phyloP scores from a whole-genome alignment of 495 filamentous ascomycete genomes.

The Penicillium crystallinum region DNA sequence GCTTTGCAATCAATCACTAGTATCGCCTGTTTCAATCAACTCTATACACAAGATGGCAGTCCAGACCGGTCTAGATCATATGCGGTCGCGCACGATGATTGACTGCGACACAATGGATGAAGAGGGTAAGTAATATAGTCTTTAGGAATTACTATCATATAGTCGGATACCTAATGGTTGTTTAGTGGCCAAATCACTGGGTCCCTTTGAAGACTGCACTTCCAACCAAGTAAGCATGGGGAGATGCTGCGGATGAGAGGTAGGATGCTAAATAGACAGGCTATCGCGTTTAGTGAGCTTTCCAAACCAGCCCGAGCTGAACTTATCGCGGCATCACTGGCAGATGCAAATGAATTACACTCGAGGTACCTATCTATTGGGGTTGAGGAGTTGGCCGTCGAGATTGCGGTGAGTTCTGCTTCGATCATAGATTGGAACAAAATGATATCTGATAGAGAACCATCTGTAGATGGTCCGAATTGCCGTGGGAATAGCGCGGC shows the following conservation, averaged over 20 bases:
- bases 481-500: slow-evolving; percentile 44
- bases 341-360: slow-evolving; percentile 31
- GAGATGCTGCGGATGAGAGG: background rate
- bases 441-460: background rate
- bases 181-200: slow-evolving; percentile 49
- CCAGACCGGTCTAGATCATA: slow-evolving; percentile 28
- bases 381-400: slow-evolving; percentile 50
- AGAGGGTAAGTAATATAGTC: slow-evolving; percentile 31
- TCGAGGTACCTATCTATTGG: slow-evolving; percentile 34
- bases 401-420: slow-evolving; percentile 40
- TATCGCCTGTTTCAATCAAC: background rate
- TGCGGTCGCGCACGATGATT: slow-evolving; percentile 47
- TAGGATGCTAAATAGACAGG: slow-evolving; percentile 20
- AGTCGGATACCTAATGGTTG: background rate
- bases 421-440: background rate
- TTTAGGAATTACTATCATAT: background rate
- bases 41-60: slow-evolving; percentile 12
- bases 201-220: slow-evolving; percentile 61
- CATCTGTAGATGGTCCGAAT: slow-evolving; percentile 46
- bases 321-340: slow-evolving; percentile 43
- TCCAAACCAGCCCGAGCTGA: slow-evolving; percentile 42
- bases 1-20: background rate
- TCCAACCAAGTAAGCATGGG: slow-evolving; percentile 52
- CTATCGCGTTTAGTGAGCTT: slow-evolving; percentile 56
- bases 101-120: slow-evolving; percentile 59